A percentile compares a stretch with the other conserved stretches of the same genome.
Conservation (phyloP, 805 yeast genomes). For the Cyberlindnera japonica region DNA sequence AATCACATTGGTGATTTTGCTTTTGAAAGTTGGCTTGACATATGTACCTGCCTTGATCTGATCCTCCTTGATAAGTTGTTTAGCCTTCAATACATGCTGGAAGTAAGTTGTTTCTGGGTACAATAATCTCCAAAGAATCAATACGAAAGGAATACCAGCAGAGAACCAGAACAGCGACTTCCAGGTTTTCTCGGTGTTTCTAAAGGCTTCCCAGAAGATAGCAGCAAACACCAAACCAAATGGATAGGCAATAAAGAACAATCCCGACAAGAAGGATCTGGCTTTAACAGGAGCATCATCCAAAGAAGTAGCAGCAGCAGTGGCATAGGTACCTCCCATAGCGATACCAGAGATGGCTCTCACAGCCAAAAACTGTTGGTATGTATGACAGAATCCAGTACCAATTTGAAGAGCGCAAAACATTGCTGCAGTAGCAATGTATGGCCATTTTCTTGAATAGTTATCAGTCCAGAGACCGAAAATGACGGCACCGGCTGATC, state of each 20-base stretch:
- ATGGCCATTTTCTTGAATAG: constrained; percentile 68
- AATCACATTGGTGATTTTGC: constrained; percentile 29
- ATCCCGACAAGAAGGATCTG: constrained; percentile 60
- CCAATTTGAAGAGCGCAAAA: constrained; percentile 59
- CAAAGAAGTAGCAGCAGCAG: constrained; percentile 43
- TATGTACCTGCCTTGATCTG: constrained; percentile 29
- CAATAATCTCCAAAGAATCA: constrained; percentile 53
- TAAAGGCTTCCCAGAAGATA: constrained; percentile 59
- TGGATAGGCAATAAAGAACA: constrained; percentile 56
- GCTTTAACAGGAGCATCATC: constrained; percentile 63
- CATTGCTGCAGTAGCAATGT: constrained; percentile 46
- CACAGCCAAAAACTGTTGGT: constrained; percentile 56
- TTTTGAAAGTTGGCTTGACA: constrained; percentile 25
- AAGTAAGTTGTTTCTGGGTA: constrained; percentile 61
- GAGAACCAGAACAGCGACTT: constrained; percentile 70
- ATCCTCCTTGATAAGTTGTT: constrained; percentile 25
- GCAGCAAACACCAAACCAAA: constrained; percentile 65
- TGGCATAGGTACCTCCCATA: constrained; percentile 50
- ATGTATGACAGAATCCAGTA: constrained; percentile 58
- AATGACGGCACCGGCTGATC: constrained; percentile 66
- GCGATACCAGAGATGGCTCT: constrained; percentile 58
- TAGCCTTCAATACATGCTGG: constrained; percentile 31
- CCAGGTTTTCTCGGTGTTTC: constrained; percentile 53
- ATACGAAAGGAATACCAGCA: constrained; percentile 57
- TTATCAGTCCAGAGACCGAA: constrained; percentile 64